A percentile compares a stretch with the other conserved stretches of the same genome.
These are phyloP conservation scores for Coffea canephora DNA, from an alignment of 257 asterid genomes.

Conservation along the genomic window DNA sequence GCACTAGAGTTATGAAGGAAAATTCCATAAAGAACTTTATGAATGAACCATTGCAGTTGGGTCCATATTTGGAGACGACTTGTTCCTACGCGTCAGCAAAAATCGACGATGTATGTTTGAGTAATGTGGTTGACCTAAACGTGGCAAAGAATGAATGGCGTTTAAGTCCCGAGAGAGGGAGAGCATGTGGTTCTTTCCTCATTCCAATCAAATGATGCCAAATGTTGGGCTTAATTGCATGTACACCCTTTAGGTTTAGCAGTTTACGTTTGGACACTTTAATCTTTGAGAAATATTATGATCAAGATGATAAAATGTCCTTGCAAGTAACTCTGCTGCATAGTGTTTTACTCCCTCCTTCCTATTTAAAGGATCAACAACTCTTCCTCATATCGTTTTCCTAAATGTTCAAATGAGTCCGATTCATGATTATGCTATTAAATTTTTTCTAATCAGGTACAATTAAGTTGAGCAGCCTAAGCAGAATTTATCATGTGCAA, in stretches of 20 bases:
- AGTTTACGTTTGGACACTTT: not conserved
- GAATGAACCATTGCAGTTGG: not conserved
- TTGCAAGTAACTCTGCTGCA: not conserved
- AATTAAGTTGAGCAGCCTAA: too few species aligned
- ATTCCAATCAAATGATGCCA: not conserved
- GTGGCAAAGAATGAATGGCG: constrained; percentile 27
- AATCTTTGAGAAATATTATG: not conserved
- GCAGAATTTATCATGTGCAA: too few species aligned
- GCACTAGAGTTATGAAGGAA: too few species aligned
- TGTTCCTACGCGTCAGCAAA: not conserved
- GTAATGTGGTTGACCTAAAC: not conserved
- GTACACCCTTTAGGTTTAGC: not conserved
- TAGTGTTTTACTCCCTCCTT: too few species aligned
- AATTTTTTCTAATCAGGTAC: too few species aligned
- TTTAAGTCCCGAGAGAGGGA: not conserved
- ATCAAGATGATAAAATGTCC: not conserved
- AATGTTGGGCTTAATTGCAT: not conserved
- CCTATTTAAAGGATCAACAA: too few species aligned
- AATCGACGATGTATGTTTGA: constrained; percentile 1
- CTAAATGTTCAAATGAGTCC: too few species aligned
- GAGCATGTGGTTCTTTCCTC: not conserved
- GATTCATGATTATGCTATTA: too few species aligned
- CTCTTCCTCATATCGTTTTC: too few species aligned
- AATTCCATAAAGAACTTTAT: too few species aligned
- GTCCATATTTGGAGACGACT: not conserved